Evolutionary conservation across 2,329 filamentous ascomycete species (phyloP).

Genomic region (Plectosphaerella cucumerina): DNA sequence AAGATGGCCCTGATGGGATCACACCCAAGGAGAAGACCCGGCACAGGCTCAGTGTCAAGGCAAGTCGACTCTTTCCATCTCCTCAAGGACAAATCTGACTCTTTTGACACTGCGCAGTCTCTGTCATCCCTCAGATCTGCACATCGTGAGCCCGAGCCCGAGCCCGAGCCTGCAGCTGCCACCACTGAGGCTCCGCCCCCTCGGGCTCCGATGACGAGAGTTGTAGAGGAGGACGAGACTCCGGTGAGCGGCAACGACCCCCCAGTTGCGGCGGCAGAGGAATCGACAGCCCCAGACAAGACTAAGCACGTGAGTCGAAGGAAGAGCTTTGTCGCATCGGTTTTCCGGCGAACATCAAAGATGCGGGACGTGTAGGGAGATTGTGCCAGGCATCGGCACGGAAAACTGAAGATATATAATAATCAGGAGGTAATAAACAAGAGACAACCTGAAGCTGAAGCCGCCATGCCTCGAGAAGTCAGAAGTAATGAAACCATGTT

Average conservation of each 20-base stretch:
- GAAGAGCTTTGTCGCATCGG: slow-evolving; percentile 42
- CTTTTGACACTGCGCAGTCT: neutral
- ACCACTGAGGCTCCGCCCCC: no score
- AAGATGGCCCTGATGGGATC: slow-evolving; percentile 11
- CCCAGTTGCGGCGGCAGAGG: neutral
- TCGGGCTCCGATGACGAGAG: neutral
- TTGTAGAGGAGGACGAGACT: neutral
- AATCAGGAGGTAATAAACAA: no score
- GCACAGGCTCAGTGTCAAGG: slow-evolving; percentile 31
- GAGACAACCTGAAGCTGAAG: no score
- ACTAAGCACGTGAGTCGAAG: slow-evolving; percentile 28
- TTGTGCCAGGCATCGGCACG: no score
- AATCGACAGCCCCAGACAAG: slow-evolving; percentile 3
- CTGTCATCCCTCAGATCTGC: neutral
- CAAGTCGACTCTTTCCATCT: slow-evolving; percentile 8
- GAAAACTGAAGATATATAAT: no score
- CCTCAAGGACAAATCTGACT: neutral
- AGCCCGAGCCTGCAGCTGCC: no score
- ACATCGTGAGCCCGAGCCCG: no score
- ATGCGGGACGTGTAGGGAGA: neutral
- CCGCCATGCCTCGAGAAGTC: no score
- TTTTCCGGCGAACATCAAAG: slow-evolving; percentile 27
- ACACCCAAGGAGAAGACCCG: slow-evolving; percentile 14
- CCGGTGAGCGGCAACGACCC: no score
- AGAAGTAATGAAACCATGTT: no score